A percentile compares a stretch with the other conserved stretches of the same genome.
These are phyloP conservation scores for Nicotiana otophora DNA, from an alignment of 257 asterid genomes.

Conservation along the genomic window DNA sequence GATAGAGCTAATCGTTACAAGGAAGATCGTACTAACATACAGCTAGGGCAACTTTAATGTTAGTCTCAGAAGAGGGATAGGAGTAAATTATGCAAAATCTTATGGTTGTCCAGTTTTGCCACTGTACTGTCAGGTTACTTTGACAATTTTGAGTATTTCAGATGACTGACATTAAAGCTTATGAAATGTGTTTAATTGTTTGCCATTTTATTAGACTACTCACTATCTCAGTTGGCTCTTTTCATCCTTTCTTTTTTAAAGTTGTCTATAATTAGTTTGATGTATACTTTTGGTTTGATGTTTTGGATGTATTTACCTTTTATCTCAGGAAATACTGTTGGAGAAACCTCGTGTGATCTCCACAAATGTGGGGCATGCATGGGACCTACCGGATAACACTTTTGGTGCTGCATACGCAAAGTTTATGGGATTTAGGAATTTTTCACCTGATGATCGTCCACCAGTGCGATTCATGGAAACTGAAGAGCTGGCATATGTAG, in stretches of 20 bases:
- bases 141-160: no score
- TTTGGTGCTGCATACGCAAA: conserved; percentile 94
- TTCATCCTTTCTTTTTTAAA: neutral
- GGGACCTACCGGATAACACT: conserved; percentile 90
- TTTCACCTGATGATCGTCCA: conserved; percentile 93
- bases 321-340: conserved; percentile 50
- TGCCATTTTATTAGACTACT: neutral
- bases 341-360: conserved; percentile 93
- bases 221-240: neutral
- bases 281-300: neutral
- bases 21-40: neutral
- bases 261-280: neutral
- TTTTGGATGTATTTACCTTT: neutral
- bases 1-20: neutral
- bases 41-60: neutral
- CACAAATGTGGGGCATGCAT: conserved; percentile 72
- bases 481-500: conserved; percentile 83
- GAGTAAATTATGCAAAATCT: no score
- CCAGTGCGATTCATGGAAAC: conserved; percentile 97
- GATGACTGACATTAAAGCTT: neutral
- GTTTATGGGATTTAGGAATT: conserved; percentile 91
- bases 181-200: neutral
- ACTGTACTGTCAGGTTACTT: no score
- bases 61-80: neutral
- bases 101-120: no score